Base-by-base conservation (phyloP, 148 eudicot species). In the Silene uniflora region DNA sequence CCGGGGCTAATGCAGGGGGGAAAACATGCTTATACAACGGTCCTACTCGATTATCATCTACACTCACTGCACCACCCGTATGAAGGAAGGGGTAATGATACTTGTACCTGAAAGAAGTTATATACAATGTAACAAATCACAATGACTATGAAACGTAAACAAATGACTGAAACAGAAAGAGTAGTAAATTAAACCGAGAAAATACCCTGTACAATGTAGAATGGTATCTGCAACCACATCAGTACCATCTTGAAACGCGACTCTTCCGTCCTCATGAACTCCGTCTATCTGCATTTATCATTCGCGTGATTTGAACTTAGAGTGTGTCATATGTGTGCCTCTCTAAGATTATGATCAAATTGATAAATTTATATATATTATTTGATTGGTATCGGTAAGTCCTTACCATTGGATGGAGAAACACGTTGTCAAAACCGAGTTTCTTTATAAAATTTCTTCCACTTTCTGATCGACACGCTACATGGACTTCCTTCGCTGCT, bases 181-280 rank as follows among this genome's bases (percentile, higher is more conserved):
- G n/a, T n/a, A n/a, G 35, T 32, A 32, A 32, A 32, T 32, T 32
- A 32, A 39, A 9, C 44, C 44, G 6, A 7, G 44, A 54, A 79
- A 84, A 67, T 79, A 91, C 97, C 99, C 99, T 7, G 99, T 91
- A 79, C 99, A 95, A 69, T 95, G 90, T 39, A 95, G 82, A 71
- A 95, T 92, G 70, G 87, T 77, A 81, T 91, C 87, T 42, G 96
- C 97, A 82, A n/a, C 6, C 56, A 87, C 82, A 22, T 69, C 62
- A 64, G 71, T 78, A 70, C 90, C 94, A 73, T 89, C 90, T 82
- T 77, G 82, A 77, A 95, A 95, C 56, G 65, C 67, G 47, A 95
- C 79, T 4, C 76, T 77, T 24, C 99, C 92, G 81, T 92, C 91
- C 81, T 82, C 86, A 69, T 79, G 79, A 62, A 86, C 91, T 54